These are phyloP conservation scores for Sphaerobolus stellatus DNA, from an alignment of 1,284 basidiomycete species.

Conservation along the genomic window DNA sequence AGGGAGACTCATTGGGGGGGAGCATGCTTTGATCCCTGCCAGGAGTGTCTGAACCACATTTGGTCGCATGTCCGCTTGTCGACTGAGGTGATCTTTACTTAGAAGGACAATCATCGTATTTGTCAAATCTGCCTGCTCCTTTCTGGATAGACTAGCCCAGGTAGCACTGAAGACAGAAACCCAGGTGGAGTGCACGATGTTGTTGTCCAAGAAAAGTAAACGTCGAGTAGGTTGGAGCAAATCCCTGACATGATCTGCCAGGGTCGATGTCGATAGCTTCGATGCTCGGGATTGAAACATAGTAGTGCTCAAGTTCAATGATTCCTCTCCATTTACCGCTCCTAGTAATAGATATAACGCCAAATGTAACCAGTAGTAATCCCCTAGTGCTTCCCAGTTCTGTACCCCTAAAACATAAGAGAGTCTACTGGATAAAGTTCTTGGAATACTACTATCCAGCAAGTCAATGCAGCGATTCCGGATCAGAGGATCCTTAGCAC, in stretches of 20 bases:
- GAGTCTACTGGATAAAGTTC: constrained; percentile 78
- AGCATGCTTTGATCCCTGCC: constrained; percentile 80
- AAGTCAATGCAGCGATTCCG: constrained; percentile 90
- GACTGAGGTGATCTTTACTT: constrained; percentile 91
- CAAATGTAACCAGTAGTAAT: constrained; percentile 94
- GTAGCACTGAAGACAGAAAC: constrained; percentile 86
- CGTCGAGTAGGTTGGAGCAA: constrained; percentile 80
- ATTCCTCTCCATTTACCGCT: constrained; percentile 68
- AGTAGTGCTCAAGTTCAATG: constrained; percentile 37
- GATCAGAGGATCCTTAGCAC: constrained; percentile 77
- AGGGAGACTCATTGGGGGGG: constrained; percentile 84
- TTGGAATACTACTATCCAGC: constrained; percentile 86
- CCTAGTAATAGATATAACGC: constrained; percentile 90
- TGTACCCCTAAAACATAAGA: constrained; percentile 93
- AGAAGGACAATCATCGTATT: constrained; percentile 89
- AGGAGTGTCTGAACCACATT: constrained; percentile 95
- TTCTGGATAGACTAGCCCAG: constrained; percentile 84
- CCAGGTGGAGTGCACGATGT: constrained; percentile 85
- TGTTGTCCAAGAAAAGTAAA: constrained; percentile 79
- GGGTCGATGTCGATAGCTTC: constrained; percentile 18
- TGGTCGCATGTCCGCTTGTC: constrained; percentile 87
- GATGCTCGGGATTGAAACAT: constrained; percentile 23
- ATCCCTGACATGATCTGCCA: constrained; percentile 48
- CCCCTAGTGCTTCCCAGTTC: constrained; percentile 92
- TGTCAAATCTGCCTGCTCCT: constrained; percentile 88